These are phyloP conservation scores for Aspergillus sp. DNA, from an alignment of 2,329 filamentous ascomycete genomes.

Conservation along the genomic window DNA sequence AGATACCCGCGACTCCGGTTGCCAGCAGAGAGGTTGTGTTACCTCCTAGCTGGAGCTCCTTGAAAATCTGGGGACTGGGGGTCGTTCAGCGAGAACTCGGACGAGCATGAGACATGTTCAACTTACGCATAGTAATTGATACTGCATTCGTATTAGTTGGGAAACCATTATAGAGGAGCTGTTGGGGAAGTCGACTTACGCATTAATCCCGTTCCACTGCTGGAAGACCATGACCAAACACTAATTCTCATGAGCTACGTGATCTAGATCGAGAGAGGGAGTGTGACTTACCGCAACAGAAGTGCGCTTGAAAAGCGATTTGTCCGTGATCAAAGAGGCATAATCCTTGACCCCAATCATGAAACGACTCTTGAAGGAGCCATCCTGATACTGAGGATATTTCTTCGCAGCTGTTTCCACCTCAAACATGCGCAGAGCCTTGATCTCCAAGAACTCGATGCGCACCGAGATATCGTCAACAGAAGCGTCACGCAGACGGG, in stretches of 20 bases:
- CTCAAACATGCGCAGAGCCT: conserved; percentile 72
- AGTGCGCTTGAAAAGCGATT: conserved; percentile 37
- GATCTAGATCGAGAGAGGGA: conserved; percentile 44
- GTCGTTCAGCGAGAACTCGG: conserved; percentile 1
- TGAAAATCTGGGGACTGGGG: conserved; percentile 33
- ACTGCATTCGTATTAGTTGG: not conserved
- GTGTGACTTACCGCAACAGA: conserved; percentile 40
- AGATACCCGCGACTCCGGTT: conserved; percentile 41
- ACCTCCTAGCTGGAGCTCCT: conserved; percentile 32
- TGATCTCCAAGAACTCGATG: conserved; percentile 76
- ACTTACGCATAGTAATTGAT: conserved; percentile 43
- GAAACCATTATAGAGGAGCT: not conserved
- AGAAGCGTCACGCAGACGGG: conserved; percentile 62
- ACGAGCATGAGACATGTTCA: not conserved
- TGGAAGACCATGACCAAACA: conserved; percentile 40
- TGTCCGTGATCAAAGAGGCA: conserved; percentile 32
- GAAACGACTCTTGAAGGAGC: conserved; percentile 62
- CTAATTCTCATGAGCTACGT: conserved; percentile 61
- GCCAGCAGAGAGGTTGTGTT: conserved; percentile 41
- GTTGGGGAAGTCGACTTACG: conserved; percentile 3
- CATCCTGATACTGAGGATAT: conserved; percentile 64
- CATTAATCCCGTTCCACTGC: conserved; percentile 49
- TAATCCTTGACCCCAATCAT: conserved; percentile 59
- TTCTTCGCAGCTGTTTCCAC: conserved; percentile 64
- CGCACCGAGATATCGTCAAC: conserved; percentile 68